These are phyloP conservation scores for Sphagnum contortum DNA, from an alignment of 225 moss, liverwort and hornwort genomes.

Conservation along the genomic window DNA sequence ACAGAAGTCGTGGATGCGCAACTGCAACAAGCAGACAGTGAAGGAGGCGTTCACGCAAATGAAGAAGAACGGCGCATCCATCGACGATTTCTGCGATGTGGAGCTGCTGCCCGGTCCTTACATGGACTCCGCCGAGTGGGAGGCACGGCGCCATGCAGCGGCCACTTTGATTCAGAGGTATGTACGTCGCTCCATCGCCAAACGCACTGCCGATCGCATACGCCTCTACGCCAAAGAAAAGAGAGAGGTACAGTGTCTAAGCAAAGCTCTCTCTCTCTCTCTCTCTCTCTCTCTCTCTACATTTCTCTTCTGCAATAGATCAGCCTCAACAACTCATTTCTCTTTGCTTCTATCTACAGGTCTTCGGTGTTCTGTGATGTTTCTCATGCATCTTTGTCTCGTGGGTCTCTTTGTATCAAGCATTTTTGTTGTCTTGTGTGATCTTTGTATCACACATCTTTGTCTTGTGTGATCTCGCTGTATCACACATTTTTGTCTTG, in stretches of 20 bases:
- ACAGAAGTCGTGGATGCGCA: constrained; percentile 26
- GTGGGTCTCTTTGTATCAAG: background rate
- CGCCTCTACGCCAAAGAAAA: constrained; percentile 26
- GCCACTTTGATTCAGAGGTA: constrained; percentile 50
- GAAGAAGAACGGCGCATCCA: constrained; percentile 26
- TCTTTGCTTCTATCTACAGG: too few species aligned
- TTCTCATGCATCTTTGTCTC: background rate
- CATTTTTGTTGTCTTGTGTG: background rate
- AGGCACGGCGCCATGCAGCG: constrained; percentile 23
- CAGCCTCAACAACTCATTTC: too few species aligned
- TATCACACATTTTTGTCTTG: too few species aligned
- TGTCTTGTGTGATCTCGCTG: too few species aligned
- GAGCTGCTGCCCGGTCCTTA: constrained; percentile 34
- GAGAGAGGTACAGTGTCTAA: constrained; percentile 19
- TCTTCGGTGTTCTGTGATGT: too few species aligned
- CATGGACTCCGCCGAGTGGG: constrained; percentile 41
- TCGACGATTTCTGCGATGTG: constrained; percentile 26
- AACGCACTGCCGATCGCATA: constrained; percentile 30
- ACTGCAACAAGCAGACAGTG: constrained; percentile 20
- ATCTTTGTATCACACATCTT: too few species aligned
- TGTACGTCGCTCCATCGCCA: constrained; percentile 30
- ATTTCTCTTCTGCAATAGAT: too few species aligned
- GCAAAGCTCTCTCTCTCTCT: too few species aligned
- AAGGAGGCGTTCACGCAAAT: constrained; percentile 50
- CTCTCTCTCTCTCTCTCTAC: too few species aligned